Evolutionary conservation across 176 grass and related monocot genomes (phyloP).

Genomic region (Tillandsia leiboldiana): DNA sequence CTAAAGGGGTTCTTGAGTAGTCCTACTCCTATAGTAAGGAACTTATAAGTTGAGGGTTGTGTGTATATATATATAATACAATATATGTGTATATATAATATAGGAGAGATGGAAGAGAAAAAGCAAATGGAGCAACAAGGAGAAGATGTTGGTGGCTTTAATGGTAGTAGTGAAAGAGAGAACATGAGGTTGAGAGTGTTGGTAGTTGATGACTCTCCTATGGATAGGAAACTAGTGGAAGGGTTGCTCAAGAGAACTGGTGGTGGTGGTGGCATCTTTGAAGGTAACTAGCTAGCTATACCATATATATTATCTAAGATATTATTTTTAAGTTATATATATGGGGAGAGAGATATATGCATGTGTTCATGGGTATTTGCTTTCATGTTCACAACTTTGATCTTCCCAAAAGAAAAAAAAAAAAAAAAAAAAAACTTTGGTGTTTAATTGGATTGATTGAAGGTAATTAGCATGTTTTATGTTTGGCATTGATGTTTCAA

Average conservation of each 20-base stretch:
- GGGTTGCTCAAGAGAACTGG: constrained; percentile 55
- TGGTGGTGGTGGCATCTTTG: constrained; percentile 9
- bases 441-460: too few relatives aligned
- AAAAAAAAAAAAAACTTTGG: too few relatives aligned
- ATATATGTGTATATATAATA: background rate
- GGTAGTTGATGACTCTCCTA: constrained; percentile 80
- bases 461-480: too few relatives aligned
- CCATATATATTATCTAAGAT: too few relatives aligned
- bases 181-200: constrained; percentile 28
- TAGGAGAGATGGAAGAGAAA: background rate
- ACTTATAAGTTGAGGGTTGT: background rate
- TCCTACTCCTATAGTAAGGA: too few relatives aligned
- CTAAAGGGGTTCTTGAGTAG: background rate
- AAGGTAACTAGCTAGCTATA: background rate
- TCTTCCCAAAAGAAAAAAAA: too few relatives aligned
- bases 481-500: too few relatives aligned
- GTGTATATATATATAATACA: background rate
- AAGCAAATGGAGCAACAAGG: constrained; percentile 3
- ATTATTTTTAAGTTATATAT: too few relatives aligned
- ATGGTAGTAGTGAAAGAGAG: background rate
- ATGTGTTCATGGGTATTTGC: too few relatives aligned
- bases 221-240: constrained; percentile 63
- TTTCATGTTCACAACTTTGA: too few relatives aligned
- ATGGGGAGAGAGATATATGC: too few relatives aligned
- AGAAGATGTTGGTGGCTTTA: background rate